phyloP scores from a whole-genome alignment of 169 alveolate genomes.

The Cryptosporidium sp. region DNA sequence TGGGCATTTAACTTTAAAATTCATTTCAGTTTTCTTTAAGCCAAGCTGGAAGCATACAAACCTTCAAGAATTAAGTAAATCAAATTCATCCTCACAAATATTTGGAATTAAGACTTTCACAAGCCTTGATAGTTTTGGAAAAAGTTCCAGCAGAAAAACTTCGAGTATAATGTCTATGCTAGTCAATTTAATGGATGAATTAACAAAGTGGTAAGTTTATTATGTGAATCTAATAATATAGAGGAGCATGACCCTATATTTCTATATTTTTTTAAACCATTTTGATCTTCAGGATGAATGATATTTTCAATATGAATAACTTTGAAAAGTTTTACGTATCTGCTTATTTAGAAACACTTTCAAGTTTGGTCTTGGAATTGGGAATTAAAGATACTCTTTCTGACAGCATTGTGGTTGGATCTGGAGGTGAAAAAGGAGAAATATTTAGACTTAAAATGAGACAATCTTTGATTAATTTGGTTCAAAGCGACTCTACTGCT shows the following conservation, averaged over 20 bases:
- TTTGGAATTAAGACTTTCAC: neutral
- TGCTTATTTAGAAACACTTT: slow-evolving; percentile 11
- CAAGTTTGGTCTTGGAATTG: neutral
- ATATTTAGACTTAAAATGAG: neutral
- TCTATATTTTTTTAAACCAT: neutral
- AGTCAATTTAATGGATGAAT: neutral
- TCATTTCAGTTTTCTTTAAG: neutral
- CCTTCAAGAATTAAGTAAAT: neutral
- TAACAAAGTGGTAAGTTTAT: slow-evolving; percentile 1
- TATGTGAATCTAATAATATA: too few relatives aligned
- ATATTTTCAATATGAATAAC: slow-evolving; percentile 10
- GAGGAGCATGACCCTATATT: neutral
- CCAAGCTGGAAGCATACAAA: neutral
- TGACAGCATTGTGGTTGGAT: neutral
- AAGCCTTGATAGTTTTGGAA: neutral
- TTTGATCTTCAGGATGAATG: slow-evolving; percentile 11
- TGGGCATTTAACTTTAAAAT: neutral
- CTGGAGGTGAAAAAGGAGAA: neutral
- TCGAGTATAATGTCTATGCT: neutral
- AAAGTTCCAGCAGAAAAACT: neutral
- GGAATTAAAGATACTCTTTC: neutral
- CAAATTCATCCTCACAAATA: neutral
- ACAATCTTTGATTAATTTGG: neutral
- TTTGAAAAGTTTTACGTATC: neutral
- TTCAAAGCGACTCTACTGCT: slow-evolving; percentile 15